Base-by-base conservation (phyloP, 495 filamentous ascomycete genomes). In the Aspergillus asperescens region DNA sequence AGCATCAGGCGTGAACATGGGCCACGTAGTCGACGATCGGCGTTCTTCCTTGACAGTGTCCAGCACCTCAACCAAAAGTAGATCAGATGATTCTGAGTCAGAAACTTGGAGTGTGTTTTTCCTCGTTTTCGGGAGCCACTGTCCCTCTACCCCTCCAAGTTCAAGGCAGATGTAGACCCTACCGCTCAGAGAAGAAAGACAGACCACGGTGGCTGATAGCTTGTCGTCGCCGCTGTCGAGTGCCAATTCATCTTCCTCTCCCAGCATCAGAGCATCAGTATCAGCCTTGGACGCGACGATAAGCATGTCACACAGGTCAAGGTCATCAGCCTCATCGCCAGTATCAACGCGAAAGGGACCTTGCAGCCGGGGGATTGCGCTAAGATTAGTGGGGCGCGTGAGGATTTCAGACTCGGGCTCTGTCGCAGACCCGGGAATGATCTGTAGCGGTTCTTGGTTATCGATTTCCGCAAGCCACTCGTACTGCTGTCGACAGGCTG, bases 381-480 rank as follows among this genome's bases (percentile, higher is more conserved):
- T 84, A 1, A 86, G 87, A n/a, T 74, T 78, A 0, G 68, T 61
- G 6, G 90, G 90, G 29, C 90, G 82, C 29, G 65, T 76, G 59
- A 85, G 90, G 1, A 93, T 77, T 64, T 90, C 85, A 2, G 77
- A 78, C 42, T 86, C 81, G 7, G 76, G 62, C 3, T 67, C 62
- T 7, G 57, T 61, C 18, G 55, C 63, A 4, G 62, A 54, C 1
- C 64, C 63, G 1, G 58, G 50, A 5, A 59, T 45, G 7, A 55
- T 51, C 25, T 59, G 52, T 23, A 73, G 51, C 2, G 88, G 82
- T 35, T 91, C 87, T 60, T 94, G 87, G 13, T 77, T 80, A 59
- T 92, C 87, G 51, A 96, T 77, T 55, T 92, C 87, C 0, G 81
- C 76, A 58, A 95, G 80, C 90, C 90, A 96, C 23, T 85, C 81